Percentiles rank a stretch among this genome's conserved stretches.
Evolutionary conservation across 2,329 filamentous ascomycete genomes (phyloP).

Genomic region (Davidsoniella eucalypti): DNA sequence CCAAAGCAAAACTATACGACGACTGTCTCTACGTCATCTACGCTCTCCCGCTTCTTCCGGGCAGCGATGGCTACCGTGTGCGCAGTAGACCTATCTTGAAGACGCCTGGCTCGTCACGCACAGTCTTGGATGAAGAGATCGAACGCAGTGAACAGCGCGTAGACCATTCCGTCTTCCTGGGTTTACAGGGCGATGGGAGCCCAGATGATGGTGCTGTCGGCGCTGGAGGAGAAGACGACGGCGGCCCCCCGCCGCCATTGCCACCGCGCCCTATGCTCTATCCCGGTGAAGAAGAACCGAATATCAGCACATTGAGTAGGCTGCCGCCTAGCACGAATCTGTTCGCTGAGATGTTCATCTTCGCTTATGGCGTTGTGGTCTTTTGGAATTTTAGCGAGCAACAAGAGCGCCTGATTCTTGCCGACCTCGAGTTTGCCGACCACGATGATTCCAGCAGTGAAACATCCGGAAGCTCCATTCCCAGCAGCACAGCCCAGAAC

Average conservation of each 20-base stretch:
- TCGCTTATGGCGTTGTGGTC: conserved; percentile 90
- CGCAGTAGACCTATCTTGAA: conserved; percentile 84
- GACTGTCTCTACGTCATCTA: conserved; percentile 95
- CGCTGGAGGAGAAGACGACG: background rate
- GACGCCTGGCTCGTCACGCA: conserved; percentile 76
- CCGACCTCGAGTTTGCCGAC: conserved; percentile 79
- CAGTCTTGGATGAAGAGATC: conserved; percentile 85
- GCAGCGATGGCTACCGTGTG: conserved; percentile 71
- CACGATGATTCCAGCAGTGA: conserved; percentile 40
- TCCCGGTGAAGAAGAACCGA: conserved; percentile 12
- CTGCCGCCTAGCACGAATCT: conserved; percentile 56
- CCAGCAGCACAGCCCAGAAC: background rate
- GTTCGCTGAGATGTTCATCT: conserved; percentile 93
- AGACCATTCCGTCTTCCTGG: conserved; percentile 37
- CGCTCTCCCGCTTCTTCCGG: conserved; percentile 73
- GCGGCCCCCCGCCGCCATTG: background rate
- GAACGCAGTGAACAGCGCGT: conserved; percentile 80
- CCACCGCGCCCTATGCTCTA: conserved; percentile 9
- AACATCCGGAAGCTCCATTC: background rate
- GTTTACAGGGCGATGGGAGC: conserved; percentile 10
- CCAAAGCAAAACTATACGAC: conserved; percentile 91
- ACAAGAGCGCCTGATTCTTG: conserved; percentile 91
- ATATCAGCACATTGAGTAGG: conserved; percentile 26
- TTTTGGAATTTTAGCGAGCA: conserved; percentile 98
- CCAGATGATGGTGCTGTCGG: conserved; percentile 15